These are phyloP conservation scores for Afroboletus lepidellus DNA, from an alignment of 1,284 basidiomycete species.

Conservation along the genomic window DNA sequence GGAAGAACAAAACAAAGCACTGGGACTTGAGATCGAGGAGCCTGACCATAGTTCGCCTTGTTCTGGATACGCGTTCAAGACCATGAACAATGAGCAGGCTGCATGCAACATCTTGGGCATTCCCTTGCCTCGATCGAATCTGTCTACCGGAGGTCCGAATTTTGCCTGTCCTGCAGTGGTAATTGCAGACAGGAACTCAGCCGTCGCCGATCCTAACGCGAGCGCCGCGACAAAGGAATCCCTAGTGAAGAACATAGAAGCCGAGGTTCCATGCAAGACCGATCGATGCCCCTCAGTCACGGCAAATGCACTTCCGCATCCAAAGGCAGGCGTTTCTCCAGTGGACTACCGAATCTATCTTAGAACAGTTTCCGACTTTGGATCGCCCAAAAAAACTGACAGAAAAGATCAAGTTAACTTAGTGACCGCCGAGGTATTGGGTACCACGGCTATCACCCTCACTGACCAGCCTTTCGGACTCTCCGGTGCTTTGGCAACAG, in stretches of 20 bases:
- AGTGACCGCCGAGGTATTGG: not conserved
- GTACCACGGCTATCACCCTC: not conserved
- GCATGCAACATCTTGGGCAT: not conserved
- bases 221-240: not conserved
- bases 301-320: not conserved
- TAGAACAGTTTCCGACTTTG: not conserved
- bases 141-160: not conserved
- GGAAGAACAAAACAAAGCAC: not conserved
- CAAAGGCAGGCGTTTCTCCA: too few relatives aligned
- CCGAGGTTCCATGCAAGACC: slow-evolving; percentile 1
- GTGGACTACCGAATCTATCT: not conserved
- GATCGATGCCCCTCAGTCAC: not conserved
- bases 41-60: not conserved
- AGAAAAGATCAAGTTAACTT: not conserved
- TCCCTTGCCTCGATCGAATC: not conserved
- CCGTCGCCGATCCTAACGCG: not conserved
- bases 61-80: not conserved
- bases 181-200: not conserved
- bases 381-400: not conserved
- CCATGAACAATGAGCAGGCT: not conserved
- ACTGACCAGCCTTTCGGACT: not conserved
- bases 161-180: not conserved
- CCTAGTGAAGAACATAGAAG: not conserved
- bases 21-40: not conserved
- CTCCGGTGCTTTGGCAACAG: not conserved